Conservation (phyloP, 2,329 filamentous ascomycete genomes). For the Colletotrichum sp. region DNA sequence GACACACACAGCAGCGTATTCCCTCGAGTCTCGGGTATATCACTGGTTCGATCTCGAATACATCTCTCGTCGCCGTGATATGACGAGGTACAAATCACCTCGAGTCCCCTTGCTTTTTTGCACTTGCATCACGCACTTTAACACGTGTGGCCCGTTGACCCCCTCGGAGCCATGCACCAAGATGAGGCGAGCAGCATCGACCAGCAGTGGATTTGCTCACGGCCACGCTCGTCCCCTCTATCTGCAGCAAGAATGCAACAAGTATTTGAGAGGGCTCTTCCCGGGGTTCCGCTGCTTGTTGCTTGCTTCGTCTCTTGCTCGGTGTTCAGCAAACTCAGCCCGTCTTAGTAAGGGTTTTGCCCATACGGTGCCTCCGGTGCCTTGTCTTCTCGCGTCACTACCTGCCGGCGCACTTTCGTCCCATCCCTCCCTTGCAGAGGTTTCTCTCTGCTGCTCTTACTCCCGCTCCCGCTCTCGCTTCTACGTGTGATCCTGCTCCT, state of each 20-base stretch:
- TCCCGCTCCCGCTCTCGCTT: background rate
- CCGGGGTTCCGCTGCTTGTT: background rate
- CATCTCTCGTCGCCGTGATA: background rate
- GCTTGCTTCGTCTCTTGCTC: slow-evolving; percentile 11
- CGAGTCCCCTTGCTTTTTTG: slow-evolving; percentile 2
- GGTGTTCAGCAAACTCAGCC: slow-evolving; percentile 6
- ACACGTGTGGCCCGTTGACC: background rate
- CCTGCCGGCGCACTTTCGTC: background rate
- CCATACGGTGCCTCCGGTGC: background rate
- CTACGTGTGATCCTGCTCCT: background rate
- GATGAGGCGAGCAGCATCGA: slow-evolving; percentile 19
- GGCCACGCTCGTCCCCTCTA: background rate
- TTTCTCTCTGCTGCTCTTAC: background rate
- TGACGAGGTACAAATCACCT: background rate
- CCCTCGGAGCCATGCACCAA: background rate
- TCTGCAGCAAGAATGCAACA: background rate
- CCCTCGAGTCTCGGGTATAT: background rate
- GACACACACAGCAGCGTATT: slow-evolving; percentile 7
- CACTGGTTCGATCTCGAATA: slow-evolving; percentile 7
- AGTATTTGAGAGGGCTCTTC: slow-evolving; percentile 19
- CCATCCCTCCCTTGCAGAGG: background rate
- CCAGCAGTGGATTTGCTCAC: background rate
- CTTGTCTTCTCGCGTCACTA: background rate
- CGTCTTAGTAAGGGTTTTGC: background rate
- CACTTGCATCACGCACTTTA: slow-evolving; percentile 7